Conservation (phyloP, 2,329 filamentous ascomycete species). For the Metarhizium album region DNA sequence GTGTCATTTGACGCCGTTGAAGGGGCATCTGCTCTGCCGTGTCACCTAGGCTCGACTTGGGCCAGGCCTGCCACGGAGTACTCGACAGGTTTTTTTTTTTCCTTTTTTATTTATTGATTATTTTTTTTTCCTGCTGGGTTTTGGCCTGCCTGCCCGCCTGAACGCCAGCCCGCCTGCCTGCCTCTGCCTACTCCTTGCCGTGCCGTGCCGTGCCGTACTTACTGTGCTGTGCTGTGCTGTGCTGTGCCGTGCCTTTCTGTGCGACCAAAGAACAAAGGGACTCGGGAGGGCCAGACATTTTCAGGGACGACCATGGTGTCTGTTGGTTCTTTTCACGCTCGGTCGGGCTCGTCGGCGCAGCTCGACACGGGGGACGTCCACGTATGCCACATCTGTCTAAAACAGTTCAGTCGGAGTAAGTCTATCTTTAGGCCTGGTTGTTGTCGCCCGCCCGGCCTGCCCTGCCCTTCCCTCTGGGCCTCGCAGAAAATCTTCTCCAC, state of each 20-base stretch:
- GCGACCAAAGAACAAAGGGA: not conserved
- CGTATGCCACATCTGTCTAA: slow-evolving; percentile 8
- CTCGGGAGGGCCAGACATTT: not conserved
- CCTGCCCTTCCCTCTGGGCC: not conserved
- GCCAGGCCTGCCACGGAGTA: too few species aligned
- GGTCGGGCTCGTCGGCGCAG: slow-evolving; percentile 2
- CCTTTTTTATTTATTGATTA: too few species aligned
- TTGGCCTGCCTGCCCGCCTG: too few species aligned
- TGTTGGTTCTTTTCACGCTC: slow-evolving; percentile 2
- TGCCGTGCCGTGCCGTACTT: too few species aligned
- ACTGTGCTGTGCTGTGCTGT: too few species aligned
- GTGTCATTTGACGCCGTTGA: not conserved
- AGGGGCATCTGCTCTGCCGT: not conserved
- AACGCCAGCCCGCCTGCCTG: too few species aligned
- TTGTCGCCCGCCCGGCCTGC: not conserved
- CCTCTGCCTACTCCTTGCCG: not conserved
- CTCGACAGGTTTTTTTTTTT: not conserved
- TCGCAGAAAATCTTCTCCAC: not conserved
- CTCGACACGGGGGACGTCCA: slow-evolving; percentile 5
- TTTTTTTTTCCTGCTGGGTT: too few species aligned
- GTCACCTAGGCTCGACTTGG: not conserved
- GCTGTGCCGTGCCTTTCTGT: too few species aligned
- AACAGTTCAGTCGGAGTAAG: slow-evolving; percentile 8
- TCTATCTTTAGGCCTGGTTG: not conserved
- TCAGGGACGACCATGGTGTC: slow-evolving; percentile 1